These are phyloP conservation scores for Cryptosporidium muris DNA, from an alignment of 169 alveolate genomes.

Conservation along the genomic window DNA sequence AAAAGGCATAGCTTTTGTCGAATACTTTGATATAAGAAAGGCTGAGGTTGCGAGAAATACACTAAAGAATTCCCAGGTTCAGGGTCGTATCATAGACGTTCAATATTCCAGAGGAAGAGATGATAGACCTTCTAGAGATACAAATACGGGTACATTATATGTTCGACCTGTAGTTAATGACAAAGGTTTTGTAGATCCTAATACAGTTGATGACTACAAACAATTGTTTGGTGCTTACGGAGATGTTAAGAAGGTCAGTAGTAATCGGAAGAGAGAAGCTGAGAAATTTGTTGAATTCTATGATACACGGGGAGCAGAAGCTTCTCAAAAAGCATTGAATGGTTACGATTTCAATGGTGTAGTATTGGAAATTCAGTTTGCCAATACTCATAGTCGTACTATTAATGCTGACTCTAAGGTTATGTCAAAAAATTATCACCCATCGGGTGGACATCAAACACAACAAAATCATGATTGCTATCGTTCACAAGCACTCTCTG, in stretches of 20 bases:
- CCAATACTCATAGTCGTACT: slow-evolving; percentile 53
- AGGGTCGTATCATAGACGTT: slow-evolving; percentile 71
- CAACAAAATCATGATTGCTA: background rate
- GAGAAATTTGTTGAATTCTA: slow-evolving; percentile 75
- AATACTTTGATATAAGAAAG: slow-evolving; percentile 72
- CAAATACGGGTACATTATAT: slow-evolving; percentile 74
- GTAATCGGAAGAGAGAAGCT: slow-evolving; percentile 73
- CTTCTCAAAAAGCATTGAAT: slow-evolving; percentile 72
- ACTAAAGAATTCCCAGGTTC: slow-evolving; percentile 66
- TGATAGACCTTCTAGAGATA: slow-evolving; percentile 48
- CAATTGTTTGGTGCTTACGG: slow-evolving; percentile 71
- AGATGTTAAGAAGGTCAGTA: slow-evolving; percentile 72
- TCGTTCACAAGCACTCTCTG: background rate
- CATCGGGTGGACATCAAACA: background rate
- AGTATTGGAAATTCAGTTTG: slow-evolving; percentile 27
- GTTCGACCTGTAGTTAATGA: slow-evolving; percentile 45
- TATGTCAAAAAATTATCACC: background rate
- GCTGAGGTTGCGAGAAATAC: slow-evolving; percentile 74
- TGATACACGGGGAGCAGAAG: slow-evolving; percentile 73
- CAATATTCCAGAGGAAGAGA: slow-evolving; percentile 72
- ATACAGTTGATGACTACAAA: slow-evolving; percentile 71
- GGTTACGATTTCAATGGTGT: slow-evolving; percentile 72
- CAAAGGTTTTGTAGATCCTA: slow-evolving; percentile 46
- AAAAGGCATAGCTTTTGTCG: slow-evolving; percentile 75
- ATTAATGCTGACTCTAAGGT: slow-evolving; percentile 14